These are phyloP conservation scores for Comarum palustre DNA, from an alignment of 306 rosid genomes.

Conservation along the genomic window DNA sequence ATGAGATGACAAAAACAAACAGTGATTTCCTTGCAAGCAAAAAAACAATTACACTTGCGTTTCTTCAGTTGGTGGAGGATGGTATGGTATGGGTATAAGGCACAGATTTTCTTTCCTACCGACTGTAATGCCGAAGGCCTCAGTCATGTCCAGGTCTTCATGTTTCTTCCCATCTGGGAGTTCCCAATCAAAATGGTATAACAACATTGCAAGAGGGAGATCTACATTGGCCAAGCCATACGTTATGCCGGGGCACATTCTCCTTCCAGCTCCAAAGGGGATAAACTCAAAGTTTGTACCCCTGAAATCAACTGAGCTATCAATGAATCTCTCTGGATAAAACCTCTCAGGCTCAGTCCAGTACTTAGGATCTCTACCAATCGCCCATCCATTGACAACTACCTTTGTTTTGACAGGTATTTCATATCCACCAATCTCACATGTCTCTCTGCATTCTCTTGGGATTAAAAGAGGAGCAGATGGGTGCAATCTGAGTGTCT, in stretches of 20 bases:
- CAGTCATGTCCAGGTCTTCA: slow-evolving; percentile 28
- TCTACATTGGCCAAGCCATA: slow-evolving; percentile 21
- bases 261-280: slow-evolving; percentile 27
- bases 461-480: slow-evolving; percentile 20
- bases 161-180: slow-evolving; percentile 8
- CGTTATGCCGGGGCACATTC: slow-evolving; percentile 17
- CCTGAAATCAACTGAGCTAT: slow-evolving; percentile 16
- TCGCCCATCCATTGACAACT: slow-evolving; percentile 30
- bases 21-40: background rate
- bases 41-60: background rate
- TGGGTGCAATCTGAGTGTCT: slow-evolving; percentile 26
- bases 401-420: slow-evolving; percentile 27
- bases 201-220: slow-evolving; percentile 20
- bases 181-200: slow-evolving; percentile 29
- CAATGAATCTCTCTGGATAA: slow-evolving; percentile 25
- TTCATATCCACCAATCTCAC: slow-evolving; percentile 23
- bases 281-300: slow-evolving; percentile 13
- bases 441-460: slow-evolving; percentile 16
- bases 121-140: slow-evolving; percentile 2
- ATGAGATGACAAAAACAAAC: background rate
- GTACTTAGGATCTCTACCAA: slow-evolving; percentile 24
- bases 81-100: slow-evolving; percentile 21
- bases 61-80: slow-evolving; percentile 2
- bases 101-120: background rate
- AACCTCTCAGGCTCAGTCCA: slow-evolving; percentile 27